Percentiles rank a stretch among this genome's conserved stretches.
phyloP scores from a whole-genome alignment of 2,329 filamentous ascomycete species.

The Cephalotrichum gorgonifer region DNA sequence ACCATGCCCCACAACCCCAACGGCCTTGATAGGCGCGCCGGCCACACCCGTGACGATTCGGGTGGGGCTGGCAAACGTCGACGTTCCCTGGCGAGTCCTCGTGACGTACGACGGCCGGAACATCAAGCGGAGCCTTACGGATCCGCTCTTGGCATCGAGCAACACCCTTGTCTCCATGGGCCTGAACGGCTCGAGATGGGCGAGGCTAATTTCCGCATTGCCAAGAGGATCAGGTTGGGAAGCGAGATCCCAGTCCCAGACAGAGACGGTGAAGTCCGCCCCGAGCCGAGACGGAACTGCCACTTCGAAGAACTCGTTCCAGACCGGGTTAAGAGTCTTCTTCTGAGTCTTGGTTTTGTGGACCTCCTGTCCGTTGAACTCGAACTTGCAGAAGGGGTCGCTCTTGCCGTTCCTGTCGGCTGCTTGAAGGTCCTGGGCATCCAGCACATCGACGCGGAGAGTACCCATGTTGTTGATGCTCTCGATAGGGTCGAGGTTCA shows the following conservation, averaged over 20 bases:
- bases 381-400: constrained; percentile 93
- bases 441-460: constrained; percentile 84
- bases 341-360: constrained; percentile 95
- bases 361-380: constrained; percentile 77
- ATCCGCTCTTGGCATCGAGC: constrained; percentile 83
- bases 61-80: constrained; percentile 78
- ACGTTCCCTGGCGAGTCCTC: constrained; percentile 76
- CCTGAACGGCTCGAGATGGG: constrained; percentile 74
- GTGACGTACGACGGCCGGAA: constrained; percentile 92
- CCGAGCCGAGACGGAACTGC: constrained; percentile 73
- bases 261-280: constrained; percentile 70
- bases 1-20: constrained; percentile 61
- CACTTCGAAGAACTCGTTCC: constrained; percentile 94
- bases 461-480: constrained; percentile 99
- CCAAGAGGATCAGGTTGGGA: constrained; percentile 92
- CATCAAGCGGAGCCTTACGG: constrained; percentile 69
- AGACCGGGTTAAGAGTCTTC: constrained; percentile 88
- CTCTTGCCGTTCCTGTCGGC: constrained; percentile 95
- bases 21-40: constrained; percentile 88
- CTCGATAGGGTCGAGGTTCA: constrained; percentile 87
- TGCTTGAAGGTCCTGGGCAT: constrained; percentile 77
- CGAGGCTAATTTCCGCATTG: constrained; percentile 62
- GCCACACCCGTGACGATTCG: constrained; percentile 75
- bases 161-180: constrained; percentile 63
- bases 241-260: constrained; percentile 95